Percentiles rank a stretch among this genome's conserved stretches.
These are phyloP conservation scores for Venturia aucupariae DNA, from an alignment of 2,329 filamentous ascomycete genomes.

Conservation along the genomic window DNA sequence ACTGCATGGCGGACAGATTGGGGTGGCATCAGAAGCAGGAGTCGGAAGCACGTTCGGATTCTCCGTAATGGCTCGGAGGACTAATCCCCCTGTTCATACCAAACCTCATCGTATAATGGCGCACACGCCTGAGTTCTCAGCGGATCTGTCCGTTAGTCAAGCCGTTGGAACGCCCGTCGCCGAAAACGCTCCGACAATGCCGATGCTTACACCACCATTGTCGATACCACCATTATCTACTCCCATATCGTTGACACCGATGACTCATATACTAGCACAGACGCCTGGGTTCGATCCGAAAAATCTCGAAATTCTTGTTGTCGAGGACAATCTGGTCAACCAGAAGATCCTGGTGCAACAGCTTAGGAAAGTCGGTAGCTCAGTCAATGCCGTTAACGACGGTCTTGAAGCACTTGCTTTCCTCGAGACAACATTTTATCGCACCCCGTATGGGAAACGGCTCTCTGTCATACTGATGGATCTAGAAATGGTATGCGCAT, in stretches of 20 bases:
- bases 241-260: not conserved
- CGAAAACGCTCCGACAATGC: not conserved
- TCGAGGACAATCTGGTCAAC: slow-evolving; percentile 16
- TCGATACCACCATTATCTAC: not conserved
- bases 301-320: slow-evolving; percentile 12
- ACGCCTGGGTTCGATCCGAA: not conserved
- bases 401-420: slow-evolving; percentile 14
- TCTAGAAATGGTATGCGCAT: slow-evolving; percentile 13
- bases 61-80: slow-evolving; percentile 43
- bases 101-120: not conserved
- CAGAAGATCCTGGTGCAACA: slow-evolving; percentile 15
- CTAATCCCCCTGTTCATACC: not conserved
- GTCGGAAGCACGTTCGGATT: slow-evolving; percentile 58
- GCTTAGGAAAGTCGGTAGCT: slow-evolving; percentile 10
- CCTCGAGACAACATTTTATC: slow-evolving; percentile 9
- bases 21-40: slow-evolving; percentile 49
- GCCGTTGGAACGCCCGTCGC: not conserved
- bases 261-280: not conserved
- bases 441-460: not conserved
- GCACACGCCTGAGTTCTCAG: not conserved
- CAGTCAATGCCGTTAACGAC: slow-evolving; percentile 11
- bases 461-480: slow-evolving; percentile 15
- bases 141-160: not conserved
- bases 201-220: not conserved
- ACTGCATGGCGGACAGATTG: slow-evolving; percentile 60